These are phyloP conservation scores for Inga laurina DNA, from an alignment of 306 rosid genomes.

Conservation along the genomic window DNA sequence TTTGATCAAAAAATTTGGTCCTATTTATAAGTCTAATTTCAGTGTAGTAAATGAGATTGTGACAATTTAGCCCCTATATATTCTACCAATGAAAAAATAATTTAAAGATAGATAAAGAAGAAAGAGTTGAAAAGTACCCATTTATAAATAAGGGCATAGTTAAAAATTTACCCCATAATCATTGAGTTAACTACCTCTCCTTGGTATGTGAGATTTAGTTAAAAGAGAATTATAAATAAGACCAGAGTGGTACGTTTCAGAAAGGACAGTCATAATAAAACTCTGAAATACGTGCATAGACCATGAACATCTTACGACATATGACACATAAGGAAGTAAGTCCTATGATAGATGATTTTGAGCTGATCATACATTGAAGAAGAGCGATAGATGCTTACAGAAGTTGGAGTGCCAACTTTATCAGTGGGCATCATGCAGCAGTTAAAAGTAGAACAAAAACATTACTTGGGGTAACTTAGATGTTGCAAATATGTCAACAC, in stretches of 20 bases:
- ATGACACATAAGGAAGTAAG: not conserved
- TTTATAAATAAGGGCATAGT: no score
- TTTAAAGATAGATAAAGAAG: no score
- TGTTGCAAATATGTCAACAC: not conserved
- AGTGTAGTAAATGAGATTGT: no score
- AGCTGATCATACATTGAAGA: not conserved
- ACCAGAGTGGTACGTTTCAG: not conserved
- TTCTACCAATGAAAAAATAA: no score
- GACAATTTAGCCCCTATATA: no score
- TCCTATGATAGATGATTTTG: constrained; percentile 4
- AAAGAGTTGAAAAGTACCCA: no score
- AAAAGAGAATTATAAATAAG: no score
- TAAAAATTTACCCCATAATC: no score
- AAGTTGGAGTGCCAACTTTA: constrained; percentile 5
- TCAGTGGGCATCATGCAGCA: constrained; percentile 14
- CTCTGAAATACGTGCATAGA: not conserved
- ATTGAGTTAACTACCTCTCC: no score
- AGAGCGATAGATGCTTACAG: not conserved
- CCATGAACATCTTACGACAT: not conserved
- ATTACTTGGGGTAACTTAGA: not conserved
- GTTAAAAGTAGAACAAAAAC: not conserved
- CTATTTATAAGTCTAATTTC: no score
- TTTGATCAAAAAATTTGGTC: no score
- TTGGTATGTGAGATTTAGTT: no score
- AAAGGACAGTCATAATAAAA: not conserved